Evolutionary conservation across 2,329 filamentous ascomycete species (phyloP).

Genomic region (Ophiocordyceps unilateralis): DNA sequence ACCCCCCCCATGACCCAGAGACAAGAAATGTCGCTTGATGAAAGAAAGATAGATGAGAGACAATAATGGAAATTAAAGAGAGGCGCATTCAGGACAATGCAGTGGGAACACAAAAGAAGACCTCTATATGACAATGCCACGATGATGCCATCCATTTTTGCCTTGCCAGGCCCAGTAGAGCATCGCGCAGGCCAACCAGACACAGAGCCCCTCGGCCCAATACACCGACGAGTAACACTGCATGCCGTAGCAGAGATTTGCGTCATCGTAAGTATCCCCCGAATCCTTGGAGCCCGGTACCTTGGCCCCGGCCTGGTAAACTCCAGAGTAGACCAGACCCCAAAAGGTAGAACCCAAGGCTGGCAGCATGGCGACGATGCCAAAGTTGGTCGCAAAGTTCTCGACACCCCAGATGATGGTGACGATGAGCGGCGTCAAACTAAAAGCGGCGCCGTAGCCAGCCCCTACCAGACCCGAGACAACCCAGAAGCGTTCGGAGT

Average conservation of each 20-base stretch:
- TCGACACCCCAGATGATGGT: slow-evolving; percentile 97
- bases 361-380: slow-evolving; percentile 82
- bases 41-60: neutral
- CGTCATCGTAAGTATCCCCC: slow-evolving; percentile 22
- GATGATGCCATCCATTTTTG: slow-evolving; percentile 53
- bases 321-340: slow-evolving; percentile 72
- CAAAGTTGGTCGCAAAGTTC: slow-evolving; percentile 98
- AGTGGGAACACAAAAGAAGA: neutral
- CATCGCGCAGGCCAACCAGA: slow-evolving; percentile 58
- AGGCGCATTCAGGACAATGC: too few species aligned
- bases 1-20: too few species aligned
- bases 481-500: slow-evolving; percentile 66
- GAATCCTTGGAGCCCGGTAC: slow-evolving; percentile 12
- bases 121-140: slow-evolving; percentile 50
- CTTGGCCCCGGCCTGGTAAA: slow-evolving; percentile 54
- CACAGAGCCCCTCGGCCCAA: slow-evolving; percentile 70
- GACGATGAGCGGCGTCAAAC: slow-evolving; percentile 76
- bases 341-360: slow-evolving; percentile 78
- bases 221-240: slow-evolving; percentile 68
- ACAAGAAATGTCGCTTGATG: too few species aligned
- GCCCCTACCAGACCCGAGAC: slow-evolving; percentile 73
- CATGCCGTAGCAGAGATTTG: slow-evolving; percentile 61
- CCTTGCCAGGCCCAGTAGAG: slow-evolving; percentile 74
- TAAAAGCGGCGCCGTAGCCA: slow-evolving; percentile 86
- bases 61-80: too few species aligned